Percentiles rank a stretch among this genome's conserved stretches.
These are phyloP conservation scores for Globisporangium sylvaticum DNA, from an alignment of 352 stramenopile genomes.

Conservation along the genomic window DNA sequence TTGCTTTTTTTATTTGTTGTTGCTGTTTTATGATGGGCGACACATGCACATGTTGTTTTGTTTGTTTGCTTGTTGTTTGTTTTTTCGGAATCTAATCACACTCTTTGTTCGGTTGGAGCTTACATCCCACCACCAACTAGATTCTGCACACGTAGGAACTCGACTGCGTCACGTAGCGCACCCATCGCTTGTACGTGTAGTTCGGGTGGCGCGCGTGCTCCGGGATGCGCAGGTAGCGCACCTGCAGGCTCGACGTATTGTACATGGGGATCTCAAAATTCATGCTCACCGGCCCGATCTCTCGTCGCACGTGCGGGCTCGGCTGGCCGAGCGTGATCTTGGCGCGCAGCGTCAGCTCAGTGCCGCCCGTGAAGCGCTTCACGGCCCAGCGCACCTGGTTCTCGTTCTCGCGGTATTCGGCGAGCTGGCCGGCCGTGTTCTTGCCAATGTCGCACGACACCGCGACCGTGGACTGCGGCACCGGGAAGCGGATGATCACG, in stretches of 20 bases:
- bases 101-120: neutral
- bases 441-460: slow-evolving; percentile 82
- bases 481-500: slow-evolving; percentile 92
- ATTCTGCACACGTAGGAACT: slow-evolving; percentile 97
- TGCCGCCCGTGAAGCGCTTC: slow-evolving; percentile 95
- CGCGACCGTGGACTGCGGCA: slow-evolving; percentile 85
- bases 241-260: slow-evolving; percentile 97
- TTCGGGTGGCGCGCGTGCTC: slow-evolving; percentile 93
- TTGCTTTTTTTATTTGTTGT: neutral
- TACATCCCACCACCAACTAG: slow-evolving; percentile 38
- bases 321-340: slow-evolving; percentile 88
- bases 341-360: slow-evolving; percentile 93
- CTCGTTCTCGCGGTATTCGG: slow-evolving; percentile 94
- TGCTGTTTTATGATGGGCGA: neutral
- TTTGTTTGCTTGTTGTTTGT: slow-evolving; percentile 2
- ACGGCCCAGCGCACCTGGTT: slow-evolving; percentile 96
- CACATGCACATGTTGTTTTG: slow-evolving; percentile 7
- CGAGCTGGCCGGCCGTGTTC: slow-evolving; percentile 73
- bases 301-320: slow-evolving; percentile 78
- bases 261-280: slow-evolving; percentile 99
- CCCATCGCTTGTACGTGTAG: slow-evolving; percentile 98
- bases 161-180: slow-evolving; percentile 98
- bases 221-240: slow-evolving; percentile 97
- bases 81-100: slow-evolving; percentile 1
- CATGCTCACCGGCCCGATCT: slow-evolving; percentile 97